These are phyloP conservation scores for Symbiodinium natans DNA, from an alignment of 73 alveolate species.

Conservation along the genomic window DNA sequence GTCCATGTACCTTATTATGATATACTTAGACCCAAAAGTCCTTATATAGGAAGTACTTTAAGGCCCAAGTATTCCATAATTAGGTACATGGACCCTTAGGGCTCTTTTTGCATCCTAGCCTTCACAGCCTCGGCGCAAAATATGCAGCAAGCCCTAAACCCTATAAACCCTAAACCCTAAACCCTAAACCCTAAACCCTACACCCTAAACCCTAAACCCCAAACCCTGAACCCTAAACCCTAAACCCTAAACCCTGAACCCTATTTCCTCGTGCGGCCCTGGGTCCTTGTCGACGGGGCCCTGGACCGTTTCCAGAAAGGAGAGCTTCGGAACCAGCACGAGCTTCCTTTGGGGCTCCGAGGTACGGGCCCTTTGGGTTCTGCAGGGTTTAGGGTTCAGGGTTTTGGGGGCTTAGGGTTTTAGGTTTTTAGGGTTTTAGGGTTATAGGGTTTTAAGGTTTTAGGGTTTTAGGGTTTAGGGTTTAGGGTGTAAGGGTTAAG, in stretches of 20 bases:
- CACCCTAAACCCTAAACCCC: background rate
- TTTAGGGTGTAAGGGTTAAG: background rate
- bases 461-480: no score
- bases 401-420: background rate
- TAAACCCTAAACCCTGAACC: background rate
- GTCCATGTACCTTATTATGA: no score
- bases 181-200: no score
- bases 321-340: slow-evolving; percentile 53
- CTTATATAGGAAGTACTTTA: no score
- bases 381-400: background rate
- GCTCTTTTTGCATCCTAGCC: no score
- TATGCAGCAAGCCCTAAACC: no score
- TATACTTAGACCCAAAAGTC: no score
- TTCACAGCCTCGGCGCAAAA: no score
- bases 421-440: background rate
- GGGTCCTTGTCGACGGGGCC: slow-evolving; percentile 17
- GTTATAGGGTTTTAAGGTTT: no score
- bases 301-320: slow-evolving; percentile 51
- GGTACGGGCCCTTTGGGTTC: background rate
- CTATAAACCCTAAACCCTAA: no score
- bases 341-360: background rate
- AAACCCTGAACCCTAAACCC: background rate
- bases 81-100: no score
- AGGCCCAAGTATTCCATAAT: background rate
- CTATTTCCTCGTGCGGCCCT: no score